Conservation (phyloP, 2,329 filamentous ascomycete genomes). For the Emydomyces testavorans region DNA sequence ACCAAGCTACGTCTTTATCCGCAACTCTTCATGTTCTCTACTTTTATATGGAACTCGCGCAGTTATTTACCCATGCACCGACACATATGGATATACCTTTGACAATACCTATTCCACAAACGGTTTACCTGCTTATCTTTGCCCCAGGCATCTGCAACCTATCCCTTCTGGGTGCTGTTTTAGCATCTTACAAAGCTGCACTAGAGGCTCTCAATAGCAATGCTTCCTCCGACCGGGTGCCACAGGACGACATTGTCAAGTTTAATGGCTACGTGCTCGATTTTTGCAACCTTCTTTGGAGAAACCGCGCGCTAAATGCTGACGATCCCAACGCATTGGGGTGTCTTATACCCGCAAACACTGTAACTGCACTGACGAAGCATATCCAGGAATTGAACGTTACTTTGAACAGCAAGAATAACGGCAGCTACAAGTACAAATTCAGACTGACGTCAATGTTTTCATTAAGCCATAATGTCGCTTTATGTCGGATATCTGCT, state of each 20-base stretch:
- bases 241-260: constrained; percentile 49
- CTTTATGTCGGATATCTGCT: constrained; percentile 37
- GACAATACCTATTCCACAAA: constrained; percentile 53
- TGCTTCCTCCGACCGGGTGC: constrained; percentile 37
- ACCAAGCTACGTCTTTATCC: constrained; percentile 12
- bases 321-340: constrained; percentile 51
- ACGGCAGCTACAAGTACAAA: constrained; percentile 19
- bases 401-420: constrained; percentile 17
- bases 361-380: constrained; percentile 34
- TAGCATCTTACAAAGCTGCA: constrained; percentile 61
- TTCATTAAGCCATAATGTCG: constrained; percentile 38
- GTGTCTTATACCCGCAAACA: constrained; percentile 39
- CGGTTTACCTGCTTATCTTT: constrained; percentile 63
- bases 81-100: constrained; percentile 50
- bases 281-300: constrained; percentile 73
- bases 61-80: constrained; percentile 43
- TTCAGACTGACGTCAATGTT: constrained; percentile 34
- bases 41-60: constrained; percentile 55
- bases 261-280: constrained; percentile 85
- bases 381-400: constrained; percentile 34
- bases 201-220: constrained; percentile 52
- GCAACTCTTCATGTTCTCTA: constrained; percentile 47
- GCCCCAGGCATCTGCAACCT: constrained; percentile 50
- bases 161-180: constrained; percentile 57
- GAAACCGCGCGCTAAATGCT: constrained; percentile 56